phyloP scores from a whole-genome alignment of 2,329 filamentous ascomycete species.

The Iodosphaeria phyllophila region DNA sequence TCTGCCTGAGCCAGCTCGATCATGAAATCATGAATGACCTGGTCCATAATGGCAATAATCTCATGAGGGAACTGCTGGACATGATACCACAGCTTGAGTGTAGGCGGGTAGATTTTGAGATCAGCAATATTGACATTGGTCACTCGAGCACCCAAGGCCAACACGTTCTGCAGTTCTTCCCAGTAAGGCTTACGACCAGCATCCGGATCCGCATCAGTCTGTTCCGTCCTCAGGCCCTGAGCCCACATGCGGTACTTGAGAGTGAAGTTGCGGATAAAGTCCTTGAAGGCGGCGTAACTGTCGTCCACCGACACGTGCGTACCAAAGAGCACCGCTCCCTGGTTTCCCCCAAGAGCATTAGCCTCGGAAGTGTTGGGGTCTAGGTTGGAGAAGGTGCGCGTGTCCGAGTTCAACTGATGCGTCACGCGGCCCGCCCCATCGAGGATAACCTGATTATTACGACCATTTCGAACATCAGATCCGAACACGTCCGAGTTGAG shows the following conservation, averaged over 20 bases:
- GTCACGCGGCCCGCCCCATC: slow-evolving; percentile 40
- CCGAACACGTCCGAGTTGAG: slow-evolving; percentile 64
- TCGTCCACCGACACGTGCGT: slow-evolving; percentile 91
- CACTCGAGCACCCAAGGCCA: slow-evolving; percentile 64
- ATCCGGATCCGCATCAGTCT: slow-evolving; percentile 49
- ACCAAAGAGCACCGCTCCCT: slow-evolving; percentile 81
- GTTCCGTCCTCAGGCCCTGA: slow-evolving; percentile 64
- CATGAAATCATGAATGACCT: slow-evolving; percentile 83
- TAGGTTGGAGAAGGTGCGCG: slow-evolving; percentile 39
- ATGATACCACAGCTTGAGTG: slow-evolving; percentile 88
- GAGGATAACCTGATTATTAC: slow-evolving; percentile 39
- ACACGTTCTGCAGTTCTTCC: slow-evolving; percentile 76
- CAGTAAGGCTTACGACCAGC: slow-evolving; percentile 70
- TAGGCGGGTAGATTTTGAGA: slow-evolving; percentile 81
- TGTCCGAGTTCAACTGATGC: slow-evolving; percentile 38
- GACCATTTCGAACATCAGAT: slow-evolving; percentile 28
- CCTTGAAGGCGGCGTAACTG: slow-evolving; percentile 72
- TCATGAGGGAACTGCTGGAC: slow-evolving; percentile 87
- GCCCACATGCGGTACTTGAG: slow-evolving; percentile 86
- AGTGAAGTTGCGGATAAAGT: slow-evolving; percentile 82
- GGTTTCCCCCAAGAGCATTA: slow-evolving; percentile 64
- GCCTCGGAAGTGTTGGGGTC: slow-evolving; percentile 85
- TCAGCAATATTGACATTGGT: slow-evolving; percentile 82
- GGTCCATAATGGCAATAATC: slow-evolving; percentile 93
- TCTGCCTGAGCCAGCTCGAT: slow-evolving; percentile 71